Evolutionary conservation across 805 yeast genomes (phyloP), one percentile per base, ranked within the genome.

Genomic region (Myxozyma melibiosi): DNA sequence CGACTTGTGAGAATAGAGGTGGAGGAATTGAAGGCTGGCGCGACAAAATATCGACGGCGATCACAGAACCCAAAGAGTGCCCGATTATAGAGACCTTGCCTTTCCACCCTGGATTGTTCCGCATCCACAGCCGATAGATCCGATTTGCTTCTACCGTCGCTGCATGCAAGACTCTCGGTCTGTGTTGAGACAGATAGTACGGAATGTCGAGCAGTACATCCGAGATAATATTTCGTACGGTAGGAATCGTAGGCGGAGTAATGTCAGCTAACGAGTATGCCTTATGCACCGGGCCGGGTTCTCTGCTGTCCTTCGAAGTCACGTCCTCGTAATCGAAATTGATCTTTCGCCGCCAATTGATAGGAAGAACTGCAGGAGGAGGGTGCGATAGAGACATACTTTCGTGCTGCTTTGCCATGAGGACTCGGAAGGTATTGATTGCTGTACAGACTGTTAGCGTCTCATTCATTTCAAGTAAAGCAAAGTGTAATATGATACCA

Each of bases 141-240:
- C 82, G 67, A 70, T 94, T 92, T 14, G 91, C 80, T 66, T 89
- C 90, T 3, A 67, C 67, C 4, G 82, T 80, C 1, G 94, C 97
- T 9, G 84, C 85, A 3, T 77, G 73, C 33, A 87, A 71, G 22
- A 92, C 88, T 59, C 80, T 80, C 20, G 80, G 73, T 57, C 84
- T 76, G 69, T 88, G 90, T 30, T 74, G 76, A 7, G 91, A 87
- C 73, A 92, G 95, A 66, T 88, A 88, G 61, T 78, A 77, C 35
- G 95, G 79, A 7, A 92, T 81, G 70, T 92, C 99, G 58, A 92
- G 75, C 22, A 90, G 80, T 1, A 91, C 95, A 67, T 92, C 96
- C 0, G 94, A 94, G 6, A 92, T 76, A 1, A 90, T 68, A 57
- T 85, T 83, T 57, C 99, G 76, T 33, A 92, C 72, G 0, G 96